A percentile compares a stretch with the other conserved stretches of the same genome.
phyloP scores from a whole-genome alignment of 2,329 filamentous ascomycete genomes.

The Teratosphaeria pseudoeucalypti region DNA sequence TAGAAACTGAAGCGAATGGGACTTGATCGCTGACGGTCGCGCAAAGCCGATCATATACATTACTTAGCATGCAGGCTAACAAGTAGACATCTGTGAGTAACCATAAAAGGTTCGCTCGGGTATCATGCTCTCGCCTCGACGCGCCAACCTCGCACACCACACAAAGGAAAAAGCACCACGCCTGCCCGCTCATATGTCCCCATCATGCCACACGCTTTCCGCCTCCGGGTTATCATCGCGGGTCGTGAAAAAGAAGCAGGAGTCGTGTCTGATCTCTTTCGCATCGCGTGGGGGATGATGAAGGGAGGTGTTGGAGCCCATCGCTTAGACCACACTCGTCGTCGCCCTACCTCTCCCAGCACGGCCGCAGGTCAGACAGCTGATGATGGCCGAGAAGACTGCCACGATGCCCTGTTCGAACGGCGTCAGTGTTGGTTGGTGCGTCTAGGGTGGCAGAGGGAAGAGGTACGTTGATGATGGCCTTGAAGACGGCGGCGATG shows the following conservation, averaged over 20 bases:
- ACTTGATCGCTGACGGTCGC: neutral
- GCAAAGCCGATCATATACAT: neutral
- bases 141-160: neutral
- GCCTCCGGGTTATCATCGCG: neutral
- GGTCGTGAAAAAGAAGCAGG: neutral
- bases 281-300: neutral
- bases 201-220: neutral
- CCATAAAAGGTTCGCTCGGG: neutral
- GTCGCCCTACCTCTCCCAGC: slow-evolving; percentile 29
- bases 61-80: neutral
- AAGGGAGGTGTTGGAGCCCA: slow-evolving; percentile 1
- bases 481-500: slow-evolving; percentile 36
- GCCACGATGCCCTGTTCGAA: slow-evolving; percentile 34
- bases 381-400: slow-evolving; percentile 40
- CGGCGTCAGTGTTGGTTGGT: neutral
- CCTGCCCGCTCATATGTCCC: neutral
- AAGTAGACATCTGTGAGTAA: neutral
- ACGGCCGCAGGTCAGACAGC: slow-evolving; percentile 38
- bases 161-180: neutral
- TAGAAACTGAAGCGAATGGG: no score
- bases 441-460: neutral
- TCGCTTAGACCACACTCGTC: slow-evolving; percentile 26
- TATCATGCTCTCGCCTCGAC: neutral
- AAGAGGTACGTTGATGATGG: slow-evolving; percentile 32
- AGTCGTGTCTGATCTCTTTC: neutral